Percentiles rank a stretch among this genome's conserved stretches.
phyloP scores from a whole-genome alignment of 108 stramenopile genomes.

The Cyclotella kingstonii region DNA sequence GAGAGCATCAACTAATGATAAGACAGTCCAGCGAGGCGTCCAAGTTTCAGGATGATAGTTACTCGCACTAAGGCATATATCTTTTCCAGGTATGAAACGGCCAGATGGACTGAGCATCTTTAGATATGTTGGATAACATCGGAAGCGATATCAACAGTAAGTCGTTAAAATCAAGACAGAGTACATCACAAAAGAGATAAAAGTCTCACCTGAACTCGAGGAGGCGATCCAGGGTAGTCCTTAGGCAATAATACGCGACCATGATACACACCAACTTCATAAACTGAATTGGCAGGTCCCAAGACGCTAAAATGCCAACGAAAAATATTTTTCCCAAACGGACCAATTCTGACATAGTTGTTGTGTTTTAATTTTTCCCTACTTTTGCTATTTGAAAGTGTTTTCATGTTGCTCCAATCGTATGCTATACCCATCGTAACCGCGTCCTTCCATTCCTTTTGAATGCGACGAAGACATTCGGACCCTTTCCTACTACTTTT shows the following conservation, averaged over 20 bases:
- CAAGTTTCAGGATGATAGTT: conserved; percentile 89
- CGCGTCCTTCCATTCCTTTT: conserved; percentile 80
- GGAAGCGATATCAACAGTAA: neutral
- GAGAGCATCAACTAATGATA: conserved; percentile 66
- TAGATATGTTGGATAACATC: neutral
- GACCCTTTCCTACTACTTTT: conserved; percentile 23
- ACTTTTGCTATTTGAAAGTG: conserved; percentile 1
- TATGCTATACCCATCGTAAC: conserved; percentile 78
- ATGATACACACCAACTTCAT: conserved; percentile 84
- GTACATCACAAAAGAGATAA: neutral
- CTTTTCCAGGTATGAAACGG: conserved; percentile 60
- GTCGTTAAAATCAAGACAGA: neutral
- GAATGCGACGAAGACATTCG: conserved; percentile 65
- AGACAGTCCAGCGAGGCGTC: conserved; percentile 82
- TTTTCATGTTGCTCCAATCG: conserved; percentile 68
- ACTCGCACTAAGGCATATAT: conserved; percentile 87
- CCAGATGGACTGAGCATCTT: conserved; percentile 80
- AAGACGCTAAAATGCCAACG: conserved; percentile 88
- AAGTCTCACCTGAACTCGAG: conserved; percentile 58
- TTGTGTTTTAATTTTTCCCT: conserved; percentile 8
- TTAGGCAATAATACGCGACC: conserved; percentile 75
- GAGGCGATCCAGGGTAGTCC: conserved; percentile 86
- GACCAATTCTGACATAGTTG: conserved; percentile 65
- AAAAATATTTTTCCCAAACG: conserved; percentile 67
- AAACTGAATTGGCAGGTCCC: conserved; percentile 64